Evolutionary conservation across 441 rosid genomes (phyloP), one percentile per base, ranked within the genome.

Genomic region (Gossypium trilobum): DNA sequence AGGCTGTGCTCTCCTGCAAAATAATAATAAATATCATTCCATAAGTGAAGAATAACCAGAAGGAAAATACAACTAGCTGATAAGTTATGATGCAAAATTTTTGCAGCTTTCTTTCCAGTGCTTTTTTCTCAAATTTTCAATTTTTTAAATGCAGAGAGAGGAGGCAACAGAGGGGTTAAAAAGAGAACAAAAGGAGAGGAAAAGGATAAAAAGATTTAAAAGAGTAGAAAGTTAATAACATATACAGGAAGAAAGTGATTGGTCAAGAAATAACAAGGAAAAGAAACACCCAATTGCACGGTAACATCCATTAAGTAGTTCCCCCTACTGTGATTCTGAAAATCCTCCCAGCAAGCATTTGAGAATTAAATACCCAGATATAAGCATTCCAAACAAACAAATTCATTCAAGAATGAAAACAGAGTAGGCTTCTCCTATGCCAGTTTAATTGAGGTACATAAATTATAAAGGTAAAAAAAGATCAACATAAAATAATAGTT

Each of bases 1-100:
- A 59, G 92, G 97, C 69, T 83, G 96, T 68, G 97, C 97, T 85
- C 89, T 90, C 93, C 99, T 96, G 88, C 83, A 82, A 74, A 80
- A 79, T 54, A 25, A 71, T 52, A 31, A 23, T 10, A 74, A 74
- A 61, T 69, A 72, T 44, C 78, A 68, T 61, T 66, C 46, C 54
- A 68, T 60, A 64, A 51, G 0, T 58, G 48, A 61, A 22, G 44
- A 52, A 19, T 3, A 48, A 5, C 29, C 16, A 16, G 9, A 5
- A 29, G 61, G 10, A 16, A 50, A 68, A 29, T 31, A 16, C 11
- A 68, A 52, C 48, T 68, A 29, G 17, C 60, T 16, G 29, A 16
- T 52, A 68, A 27, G 59, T 25, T 11, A 25, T 42, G 9, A 13
- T 5, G 14, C 36, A 13, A 14, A 13, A 22, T 13, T 44, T 64